Conservation (phyloP, 2,329 filamentous ascomycete genomes). For the Aureobasidium leucospermi region DNA sequence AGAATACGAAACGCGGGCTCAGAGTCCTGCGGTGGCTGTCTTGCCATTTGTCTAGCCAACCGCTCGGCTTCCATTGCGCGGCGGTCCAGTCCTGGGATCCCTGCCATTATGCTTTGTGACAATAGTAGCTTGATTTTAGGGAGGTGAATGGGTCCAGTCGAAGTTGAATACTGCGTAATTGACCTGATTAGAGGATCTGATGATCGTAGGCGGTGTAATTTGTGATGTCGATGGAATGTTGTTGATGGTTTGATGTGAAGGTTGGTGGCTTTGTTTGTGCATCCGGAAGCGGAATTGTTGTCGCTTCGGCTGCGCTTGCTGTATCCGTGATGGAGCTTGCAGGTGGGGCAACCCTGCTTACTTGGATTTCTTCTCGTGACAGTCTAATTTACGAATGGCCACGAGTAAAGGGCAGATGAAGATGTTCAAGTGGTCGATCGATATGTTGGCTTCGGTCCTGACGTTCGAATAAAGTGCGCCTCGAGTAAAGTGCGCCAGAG, state of each 20-base stretch:
- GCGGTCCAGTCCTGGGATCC: conserved; percentile 57
- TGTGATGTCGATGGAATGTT: neutral
- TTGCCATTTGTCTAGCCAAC: conserved; percentile 51
- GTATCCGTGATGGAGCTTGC: neutral
- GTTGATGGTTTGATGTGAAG: neutral
- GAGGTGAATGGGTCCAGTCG: no score
- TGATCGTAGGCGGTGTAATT: neutral
- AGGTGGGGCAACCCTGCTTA: neutral
- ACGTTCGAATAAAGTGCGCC: no score
- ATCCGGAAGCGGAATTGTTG: neutral
- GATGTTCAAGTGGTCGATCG: no score
- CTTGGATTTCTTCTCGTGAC: no score
- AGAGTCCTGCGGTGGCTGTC: neutral
- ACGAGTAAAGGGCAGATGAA: no score
- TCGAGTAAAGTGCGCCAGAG: no score
- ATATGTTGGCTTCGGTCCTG: no score
- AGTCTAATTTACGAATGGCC: no score
- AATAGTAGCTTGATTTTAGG: neutral
- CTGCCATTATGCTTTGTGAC: conserved; percentile 15
- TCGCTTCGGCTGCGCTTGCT: neutral
- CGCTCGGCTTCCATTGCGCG: conserved; percentile 82
- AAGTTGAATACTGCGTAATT: no score
- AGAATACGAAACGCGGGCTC: no score
- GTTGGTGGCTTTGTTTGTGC: neutral
- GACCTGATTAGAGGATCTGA: neutral